A percentile compares a stretch with the other conserved stretches of the same genome.
Conservation (phyloP, 805 yeast species). For the Tetrapisispora iriomotensis region DNA sequence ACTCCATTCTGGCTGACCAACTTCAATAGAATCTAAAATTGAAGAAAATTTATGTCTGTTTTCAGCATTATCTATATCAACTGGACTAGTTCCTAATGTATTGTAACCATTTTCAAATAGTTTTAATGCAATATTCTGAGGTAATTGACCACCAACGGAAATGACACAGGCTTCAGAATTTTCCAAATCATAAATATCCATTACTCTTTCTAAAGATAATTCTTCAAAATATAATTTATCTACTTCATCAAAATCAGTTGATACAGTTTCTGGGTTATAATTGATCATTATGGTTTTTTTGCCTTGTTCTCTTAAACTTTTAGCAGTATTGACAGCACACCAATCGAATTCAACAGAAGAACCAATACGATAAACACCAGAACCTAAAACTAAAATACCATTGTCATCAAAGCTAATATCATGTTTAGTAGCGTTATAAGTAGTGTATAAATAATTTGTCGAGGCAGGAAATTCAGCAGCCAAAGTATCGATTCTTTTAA, state of each 20-base stretch:
- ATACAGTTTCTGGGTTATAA: slow-evolving; percentile 97
- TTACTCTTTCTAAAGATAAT: slow-evolving; percentile 86
- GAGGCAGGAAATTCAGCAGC: slow-evolving; percentile 98
- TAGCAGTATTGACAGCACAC: slow-evolving; percentile 97
- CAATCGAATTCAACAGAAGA: slow-evolving; percentile 98
- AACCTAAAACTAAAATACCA: slow-evolving; percentile 91
- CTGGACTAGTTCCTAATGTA: slow-evolving; percentile 88
- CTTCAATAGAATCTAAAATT: slow-evolving; percentile 81
- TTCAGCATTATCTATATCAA: slow-evolving; percentile 93
- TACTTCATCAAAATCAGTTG: slow-evolving; percentile 97
- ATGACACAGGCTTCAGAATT: slow-evolving; percentile 84
- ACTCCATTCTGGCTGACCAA: slow-evolving; percentile 97
- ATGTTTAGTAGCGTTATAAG: slow-evolving; percentile 81
- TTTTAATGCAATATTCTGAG: slow-evolving; percentile 89
- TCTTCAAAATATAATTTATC: slow-evolving; percentile 96
- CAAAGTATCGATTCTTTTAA: slow-evolving; percentile 94
- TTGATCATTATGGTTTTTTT: slow-evolving; percentile 91
- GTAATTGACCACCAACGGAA: slow-evolving; percentile 95
- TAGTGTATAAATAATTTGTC: slow-evolving; percentile 89
- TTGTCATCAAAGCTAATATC: slow-evolving; percentile 81
- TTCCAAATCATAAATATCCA: slow-evolving; percentile 95
- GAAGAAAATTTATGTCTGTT: slow-evolving; percentile 96
- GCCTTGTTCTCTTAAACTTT: slow-evolving; percentile 82
- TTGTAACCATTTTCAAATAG: slow-evolving; percentile 76
- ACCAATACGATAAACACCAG: slow-evolving; percentile 99